A percentile compares a stretch with the other conserved stretches of the same genome.
These are phyloP conservation scores for Cercospora beticola DNA, from an alignment of 2,329 filamentous ascomycete species.

Conservation along the genomic window DNA sequence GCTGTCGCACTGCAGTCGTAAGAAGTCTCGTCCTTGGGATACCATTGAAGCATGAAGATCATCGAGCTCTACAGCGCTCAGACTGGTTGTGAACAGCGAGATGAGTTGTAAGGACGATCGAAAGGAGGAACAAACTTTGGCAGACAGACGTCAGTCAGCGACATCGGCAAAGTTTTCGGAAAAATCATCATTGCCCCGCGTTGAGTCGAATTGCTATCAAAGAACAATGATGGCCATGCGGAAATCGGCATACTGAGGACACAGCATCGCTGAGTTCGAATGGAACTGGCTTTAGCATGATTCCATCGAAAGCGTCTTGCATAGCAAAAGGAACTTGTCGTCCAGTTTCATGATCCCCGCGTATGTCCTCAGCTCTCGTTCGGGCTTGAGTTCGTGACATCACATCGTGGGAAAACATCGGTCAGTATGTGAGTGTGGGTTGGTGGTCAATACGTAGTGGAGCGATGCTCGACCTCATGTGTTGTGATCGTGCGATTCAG, in stretches of 20 bases:
- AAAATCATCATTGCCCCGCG: not conserved
- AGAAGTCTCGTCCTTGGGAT: not conserved
- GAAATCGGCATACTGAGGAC: not conserved
- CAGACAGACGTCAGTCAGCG: not conserved
- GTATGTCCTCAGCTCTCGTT: not conserved
- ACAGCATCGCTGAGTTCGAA: not conserved
- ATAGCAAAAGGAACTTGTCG: not conserved
- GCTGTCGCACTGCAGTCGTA: not conserved
- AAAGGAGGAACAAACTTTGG: not conserved
- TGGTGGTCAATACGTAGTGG: not conserved
- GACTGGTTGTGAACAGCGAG: not conserved
- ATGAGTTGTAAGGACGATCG: not conserved
- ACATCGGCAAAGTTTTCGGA: not conserved
- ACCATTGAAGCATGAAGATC: not conserved
- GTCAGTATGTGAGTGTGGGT: not conserved
- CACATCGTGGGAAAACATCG: not conserved
- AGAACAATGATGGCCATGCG: too few relatives aligned
- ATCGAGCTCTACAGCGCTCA: not conserved
- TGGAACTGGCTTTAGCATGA: not conserved
- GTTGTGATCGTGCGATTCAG: not conserved
- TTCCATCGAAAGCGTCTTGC: not conserved
- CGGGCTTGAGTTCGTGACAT: not conserved
- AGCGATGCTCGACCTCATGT: conserved; percentile 1
- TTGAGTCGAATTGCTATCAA: not conserved
- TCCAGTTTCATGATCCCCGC: not conserved